Base-by-base conservation (phyloP, 495 filamentous ascomycete genomes). In the Aspergillus coremiiformis region DNA sequence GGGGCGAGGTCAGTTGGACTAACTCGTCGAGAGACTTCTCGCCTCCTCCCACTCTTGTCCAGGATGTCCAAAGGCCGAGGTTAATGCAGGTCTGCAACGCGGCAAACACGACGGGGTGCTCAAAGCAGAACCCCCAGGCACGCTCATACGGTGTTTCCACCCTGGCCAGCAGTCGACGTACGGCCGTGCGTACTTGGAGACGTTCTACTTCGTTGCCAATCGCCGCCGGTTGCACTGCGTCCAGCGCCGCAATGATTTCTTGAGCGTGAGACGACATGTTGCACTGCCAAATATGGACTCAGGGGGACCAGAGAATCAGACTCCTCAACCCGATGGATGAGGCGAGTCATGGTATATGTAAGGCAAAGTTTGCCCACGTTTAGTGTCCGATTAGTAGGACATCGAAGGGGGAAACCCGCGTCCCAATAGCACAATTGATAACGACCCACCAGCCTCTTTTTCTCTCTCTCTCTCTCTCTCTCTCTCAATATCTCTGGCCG, bases 31-130 rank as follows among this genome's bases (percentile, higher is more conserved):
- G 39, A 14, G 49, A 19, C 44, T 57, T 63, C 56, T 66, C 56
- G 2, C 56, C 63, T 30, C 63, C 60, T 22, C 59, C 58, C 23
- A 42, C 35, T 14, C 4, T 33, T 49, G 64, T 62, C 64, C 64
- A 66, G 11, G 57, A 24, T 43, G 55, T 59, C 61, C 61, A 66
- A 8, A 66, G 59, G 8, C 57, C 57, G 20, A 62, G 12, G 37
- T 66, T 53, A 30, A 66, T 66, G 47, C 58, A 57, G 29, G 59
- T 62, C 39, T 66, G 64, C n/a, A 66, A 43, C 30, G 59, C 64
- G 4, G 61, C 56, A 54, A 64, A 66, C 4, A 64, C 55, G 9
- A 59, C 51, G 7, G 64, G 64, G 11, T 66, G 58, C 9, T 66
- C 64, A 24, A 66, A 64, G 35, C 61, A 62, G 51, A 66, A 64